These are phyloP conservation scores for Nepenthes mirabilis DNA, from an alignment of 148 eudicot genomes.

Conservation along the genomic window DNA sequence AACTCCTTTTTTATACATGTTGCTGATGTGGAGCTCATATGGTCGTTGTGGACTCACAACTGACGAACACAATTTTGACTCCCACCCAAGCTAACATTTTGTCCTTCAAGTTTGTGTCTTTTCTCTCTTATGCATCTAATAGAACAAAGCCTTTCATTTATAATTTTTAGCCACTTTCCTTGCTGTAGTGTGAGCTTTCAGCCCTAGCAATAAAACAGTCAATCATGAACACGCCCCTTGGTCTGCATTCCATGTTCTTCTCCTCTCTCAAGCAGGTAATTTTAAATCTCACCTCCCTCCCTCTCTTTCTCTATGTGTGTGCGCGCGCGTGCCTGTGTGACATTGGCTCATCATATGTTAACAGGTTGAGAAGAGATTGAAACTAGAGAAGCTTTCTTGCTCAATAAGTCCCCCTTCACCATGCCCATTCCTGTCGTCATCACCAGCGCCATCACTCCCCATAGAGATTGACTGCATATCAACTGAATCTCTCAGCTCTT, in stretches of 20 bases:
- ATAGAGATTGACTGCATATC: constrained; percentile 7
- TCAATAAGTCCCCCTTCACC: constrained; percentile 7
- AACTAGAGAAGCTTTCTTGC: constrained; percentile 30
- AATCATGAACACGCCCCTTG: constrained; percentile 7
- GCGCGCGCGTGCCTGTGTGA: neutral
- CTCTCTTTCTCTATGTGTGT: constrained; percentile 1
- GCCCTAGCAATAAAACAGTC: neutral
- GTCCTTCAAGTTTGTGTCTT: too few species aligned
- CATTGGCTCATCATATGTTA: neutral
- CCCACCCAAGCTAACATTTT: too few species aligned
- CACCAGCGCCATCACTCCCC: constrained; percentile 8
- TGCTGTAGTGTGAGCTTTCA: too few species aligned
- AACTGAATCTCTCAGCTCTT: constrained; percentile 43
- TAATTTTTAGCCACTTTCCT: too few species aligned
- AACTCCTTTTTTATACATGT: too few species aligned
- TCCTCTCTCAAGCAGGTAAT: constrained; percentile 63
- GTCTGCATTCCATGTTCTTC: constrained; percentile 49
- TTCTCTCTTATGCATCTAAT: too few species aligned
- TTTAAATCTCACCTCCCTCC: neutral
- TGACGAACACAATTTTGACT: too few species aligned
- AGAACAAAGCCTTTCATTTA: too few species aligned
- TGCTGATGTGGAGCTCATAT: too few species aligned
- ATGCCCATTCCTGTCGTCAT: neutral
- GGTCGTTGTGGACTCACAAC: too few species aligned
- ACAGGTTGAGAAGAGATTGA: constrained; percentile 72